Evolutionary conservation across 768 basidiomycete species (phyloP).

Genomic region (Auriscalpium vulgare): DNA sequence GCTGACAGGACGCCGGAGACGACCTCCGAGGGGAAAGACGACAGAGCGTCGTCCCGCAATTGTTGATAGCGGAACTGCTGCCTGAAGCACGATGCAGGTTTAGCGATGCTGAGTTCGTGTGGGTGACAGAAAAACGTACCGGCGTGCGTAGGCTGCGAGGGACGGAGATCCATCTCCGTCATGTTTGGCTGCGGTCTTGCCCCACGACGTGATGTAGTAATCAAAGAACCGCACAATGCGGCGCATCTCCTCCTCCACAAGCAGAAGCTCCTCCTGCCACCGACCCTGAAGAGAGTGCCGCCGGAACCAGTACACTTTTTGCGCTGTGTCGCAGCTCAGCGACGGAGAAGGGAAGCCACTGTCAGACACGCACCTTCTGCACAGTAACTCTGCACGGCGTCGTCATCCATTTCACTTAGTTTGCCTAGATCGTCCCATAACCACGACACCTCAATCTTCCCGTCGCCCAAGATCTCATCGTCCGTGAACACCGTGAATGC

Average conservation of each 20-base stretch:
- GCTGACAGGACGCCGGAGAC: too few relatives aligned
- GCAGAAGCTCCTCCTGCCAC: conserved; percentile 4
- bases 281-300: neutral
- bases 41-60: too few relatives aligned
- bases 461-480: neutral
- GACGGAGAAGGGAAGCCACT: too few relatives aligned
- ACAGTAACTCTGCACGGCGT: neutral
- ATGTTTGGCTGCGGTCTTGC: neutral
- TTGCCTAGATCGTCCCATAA: neutral
- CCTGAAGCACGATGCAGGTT: too few relatives aligned
- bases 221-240: conserved; percentile 6
- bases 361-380: neutral
- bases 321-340: neutral
- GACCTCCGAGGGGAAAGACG: too few relatives aligned
- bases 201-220: neutral
- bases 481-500: neutral
- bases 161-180: neutral
- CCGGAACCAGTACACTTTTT: conserved; percentile 9
- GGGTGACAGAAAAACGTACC: neutral
- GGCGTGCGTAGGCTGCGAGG: neutral
- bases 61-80: too few relatives aligned
- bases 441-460: neutral
- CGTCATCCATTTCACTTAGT: neutral
- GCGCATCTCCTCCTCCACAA: conserved; percentile 9
- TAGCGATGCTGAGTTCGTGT: too few relatives aligned